Percentiles rank a stretch among this genome's conserved stretches.
Evolutionary conservation across 441 rosid species (phyloP).

Genomic region (Corymbia calophylla): DNA sequence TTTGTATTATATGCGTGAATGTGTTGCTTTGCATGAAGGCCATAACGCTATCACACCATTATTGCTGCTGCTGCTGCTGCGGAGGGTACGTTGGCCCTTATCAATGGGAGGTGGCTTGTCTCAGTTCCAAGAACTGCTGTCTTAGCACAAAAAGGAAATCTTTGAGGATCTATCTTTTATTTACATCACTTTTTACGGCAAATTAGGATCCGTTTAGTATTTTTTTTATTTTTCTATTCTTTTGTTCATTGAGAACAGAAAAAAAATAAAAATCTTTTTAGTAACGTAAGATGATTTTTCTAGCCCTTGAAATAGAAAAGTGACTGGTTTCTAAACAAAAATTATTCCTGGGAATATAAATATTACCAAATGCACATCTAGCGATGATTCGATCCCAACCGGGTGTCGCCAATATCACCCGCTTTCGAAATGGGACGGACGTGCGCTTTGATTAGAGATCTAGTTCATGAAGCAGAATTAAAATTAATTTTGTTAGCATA

Average conservation of each 20-base stretch:
- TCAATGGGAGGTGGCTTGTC: background rate
- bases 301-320: too few species aligned
- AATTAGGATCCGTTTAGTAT: background rate
- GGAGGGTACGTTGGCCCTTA: background rate
- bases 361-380: too few species aligned
- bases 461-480: background rate
- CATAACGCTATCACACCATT: background rate
- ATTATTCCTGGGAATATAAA: too few species aligned
- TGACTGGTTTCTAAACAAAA: too few species aligned
- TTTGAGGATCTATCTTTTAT: background rate
- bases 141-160: background rate
- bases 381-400: background rate
- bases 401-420: accelerated
- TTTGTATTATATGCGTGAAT: background rate
- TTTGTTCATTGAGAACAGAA: too few species aligned
- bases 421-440: background rate
- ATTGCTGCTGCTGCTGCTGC: background rate
- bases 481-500: background rate
- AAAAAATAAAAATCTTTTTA: too few species aligned
- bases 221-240: too few species aligned
- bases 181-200: background rate
- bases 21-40: background rate
- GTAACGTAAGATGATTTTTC: too few species aligned
- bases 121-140: background rate
- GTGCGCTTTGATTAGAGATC: background rate